Evolutionary conservation across 805 yeast species (phyloP).

Genomic region (Huiozyma naganishii): DNA sequence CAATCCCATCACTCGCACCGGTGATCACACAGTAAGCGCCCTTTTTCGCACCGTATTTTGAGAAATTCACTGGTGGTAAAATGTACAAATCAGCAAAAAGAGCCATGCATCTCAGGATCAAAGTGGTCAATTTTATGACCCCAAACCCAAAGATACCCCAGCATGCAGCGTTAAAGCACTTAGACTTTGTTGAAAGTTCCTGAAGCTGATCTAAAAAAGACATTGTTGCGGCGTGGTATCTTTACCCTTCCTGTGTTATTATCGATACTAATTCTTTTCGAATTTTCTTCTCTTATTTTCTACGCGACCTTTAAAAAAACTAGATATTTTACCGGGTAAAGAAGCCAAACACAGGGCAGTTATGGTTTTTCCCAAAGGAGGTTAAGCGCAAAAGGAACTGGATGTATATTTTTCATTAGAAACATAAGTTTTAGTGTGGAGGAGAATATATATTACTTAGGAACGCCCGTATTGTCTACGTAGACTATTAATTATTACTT

Average conservation of each 20-base stretch:
- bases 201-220: slow-evolving; percentile 18
- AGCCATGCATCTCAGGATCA: slow-evolving; percentile 39
- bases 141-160: slow-evolving; percentile 49
- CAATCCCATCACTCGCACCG: slow-evolving; percentile 96
- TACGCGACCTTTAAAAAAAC: no score
- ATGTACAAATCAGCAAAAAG: slow-evolving; percentile 53
- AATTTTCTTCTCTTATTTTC: no score
- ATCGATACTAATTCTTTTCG: neutral
- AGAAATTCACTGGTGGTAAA: slow-evolving; percentile 46
- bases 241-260: neutral
- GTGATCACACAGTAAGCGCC: slow-evolving; percentile 92
- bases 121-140: slow-evolving; percentile 43
- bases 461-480: no score
- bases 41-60: slow-evolving; percentile 60
- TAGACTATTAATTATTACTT: no score
- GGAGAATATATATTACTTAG: no score
- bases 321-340: no score
- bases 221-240: slow-evolving; percentile 1
- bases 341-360: no score
- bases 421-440: no score
- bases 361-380: no score
- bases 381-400: no score
- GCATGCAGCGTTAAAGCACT: slow-evolving; percentile 18
- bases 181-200: slow-evolving; percentile 14
- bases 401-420: no score